These are phyloP conservation scores for Brasilioporus rufonigricans DNA, from an alignment of 768 basidiomycete genomes.

Conservation along the genomic window DNA sequence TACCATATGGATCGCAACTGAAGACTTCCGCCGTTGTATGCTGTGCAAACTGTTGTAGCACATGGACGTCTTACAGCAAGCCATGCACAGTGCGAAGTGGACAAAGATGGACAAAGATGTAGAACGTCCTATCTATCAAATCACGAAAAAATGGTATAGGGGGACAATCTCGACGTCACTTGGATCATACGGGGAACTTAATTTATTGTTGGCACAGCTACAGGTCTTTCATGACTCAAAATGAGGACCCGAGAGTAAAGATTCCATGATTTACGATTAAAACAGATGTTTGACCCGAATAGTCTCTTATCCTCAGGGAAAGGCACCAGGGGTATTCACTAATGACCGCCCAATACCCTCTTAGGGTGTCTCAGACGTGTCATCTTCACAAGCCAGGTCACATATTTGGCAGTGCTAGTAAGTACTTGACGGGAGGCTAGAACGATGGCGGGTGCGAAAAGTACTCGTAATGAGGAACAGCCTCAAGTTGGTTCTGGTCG, in stretches of 20 bases:
- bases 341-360: neutral
- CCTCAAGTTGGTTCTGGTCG: too few species aligned
- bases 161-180: too few species aligned
- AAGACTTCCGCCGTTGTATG: too few species aligned
- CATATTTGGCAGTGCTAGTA: neutral
- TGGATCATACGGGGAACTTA: too few species aligned
- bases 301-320: neutral
- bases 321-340: neutral
- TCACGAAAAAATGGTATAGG: too few species aligned
- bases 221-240: neutral
- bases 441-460: too few species aligned
- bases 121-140: too few species aligned
- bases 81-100: neutral
- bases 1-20: neutral
- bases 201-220: neutral
- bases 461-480: neutral
- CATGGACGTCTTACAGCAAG: neutral
- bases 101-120: neutral
- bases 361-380: neutral
- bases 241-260: neutral
- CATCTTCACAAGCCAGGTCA: neutral
- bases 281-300: neutral
- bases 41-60: neutral
- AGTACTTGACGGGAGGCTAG: too few species aligned
- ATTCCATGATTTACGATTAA: neutral